These are phyloP conservation scores for Trypanosoma brucei DNA, from an alignment of 208 protist genomes.

Conservation along the genomic window DNA sequence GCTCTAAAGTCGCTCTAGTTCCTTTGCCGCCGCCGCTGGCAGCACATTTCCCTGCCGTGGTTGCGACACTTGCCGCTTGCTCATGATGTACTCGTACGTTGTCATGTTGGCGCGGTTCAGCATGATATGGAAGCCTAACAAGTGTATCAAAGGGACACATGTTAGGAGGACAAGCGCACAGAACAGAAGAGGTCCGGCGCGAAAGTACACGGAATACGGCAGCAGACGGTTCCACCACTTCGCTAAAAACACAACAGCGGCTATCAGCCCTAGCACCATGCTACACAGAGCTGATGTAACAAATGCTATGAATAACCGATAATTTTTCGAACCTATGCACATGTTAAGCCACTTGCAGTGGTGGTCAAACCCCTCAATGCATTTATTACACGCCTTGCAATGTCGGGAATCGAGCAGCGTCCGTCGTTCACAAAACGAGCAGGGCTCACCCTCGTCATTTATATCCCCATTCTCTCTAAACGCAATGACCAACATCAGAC, in stretches of 20 bases:
- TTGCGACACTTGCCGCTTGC: conserved; percentile 20
- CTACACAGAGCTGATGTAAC: conserved; percentile 24
- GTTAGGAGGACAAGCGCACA: conserved; percentile 30
- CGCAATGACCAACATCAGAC: conserved; percentile 32
- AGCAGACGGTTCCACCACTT: conserved; percentile 56
- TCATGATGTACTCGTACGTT: conserved; percentile 65
- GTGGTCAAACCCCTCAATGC: conserved; percentile 84
- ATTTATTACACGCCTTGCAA: conserved; percentile 90
- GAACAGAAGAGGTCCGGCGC: conserved; percentile 43
- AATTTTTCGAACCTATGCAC: conserved; percentile 84
- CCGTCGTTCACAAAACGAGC: conserved; percentile 53
- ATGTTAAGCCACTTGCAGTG: conserved; percentile 92
- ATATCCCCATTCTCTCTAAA: conserved; percentile 64
- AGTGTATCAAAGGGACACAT: conserved; percentile 36
- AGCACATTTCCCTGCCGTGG: neutral
- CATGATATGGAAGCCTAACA: conserved; percentile 69
- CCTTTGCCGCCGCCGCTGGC: conserved; percentile 11
- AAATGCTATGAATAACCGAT: conserved; percentile 66
- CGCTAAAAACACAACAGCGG: conserved; percentile 36
- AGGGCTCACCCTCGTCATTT: conserved; percentile 49
- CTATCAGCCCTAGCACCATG: conserved; percentile 23
- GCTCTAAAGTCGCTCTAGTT: neutral
- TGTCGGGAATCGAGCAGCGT: conserved; percentile 68
- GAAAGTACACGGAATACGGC: conserved; percentile 49
- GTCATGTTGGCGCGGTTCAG: conserved; percentile 29